A percentile compares a stretch with the other conserved stretches of the same genome.
Evolutionary conservation across 192 early-diverging fungal species (phyloP).

Genomic region (Umbelopsis sp.): DNA sequence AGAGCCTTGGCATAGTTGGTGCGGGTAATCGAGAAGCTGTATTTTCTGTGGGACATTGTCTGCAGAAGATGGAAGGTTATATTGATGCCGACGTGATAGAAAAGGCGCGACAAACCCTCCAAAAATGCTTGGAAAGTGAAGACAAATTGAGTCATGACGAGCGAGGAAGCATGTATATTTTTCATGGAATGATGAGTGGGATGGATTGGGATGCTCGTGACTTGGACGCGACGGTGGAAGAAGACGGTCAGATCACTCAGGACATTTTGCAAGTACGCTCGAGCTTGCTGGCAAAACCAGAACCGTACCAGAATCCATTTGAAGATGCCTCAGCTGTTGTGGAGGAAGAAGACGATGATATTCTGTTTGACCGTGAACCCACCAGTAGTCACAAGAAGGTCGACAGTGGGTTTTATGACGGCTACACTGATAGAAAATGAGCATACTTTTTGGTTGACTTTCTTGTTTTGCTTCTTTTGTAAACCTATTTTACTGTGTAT

Average conservation of each 20-base stretch:
- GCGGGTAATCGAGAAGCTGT: constrained; percentile 31
- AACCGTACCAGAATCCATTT: constrained; percentile 33
- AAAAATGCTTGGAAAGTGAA: constrained; percentile 42
- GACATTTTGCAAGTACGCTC: background rate
- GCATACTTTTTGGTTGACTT: no score
- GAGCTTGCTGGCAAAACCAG: background rate
- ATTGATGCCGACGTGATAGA: constrained; percentile 26
- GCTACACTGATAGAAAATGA: background rate
- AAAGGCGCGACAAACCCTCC: constrained; percentile 28
- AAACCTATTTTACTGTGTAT: no score
- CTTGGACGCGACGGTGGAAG: constrained; percentile 18
- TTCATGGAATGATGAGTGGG: constrained; percentile 40
- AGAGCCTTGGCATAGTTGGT: constrained; percentile 12
- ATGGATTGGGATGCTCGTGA: constrained; percentile 29
- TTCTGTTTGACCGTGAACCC: background rate
- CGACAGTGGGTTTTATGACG: constrained; percentile 7
- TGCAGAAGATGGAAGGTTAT: constrained; percentile 14
- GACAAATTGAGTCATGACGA: constrained; percentile 35
- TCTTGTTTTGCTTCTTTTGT: no score
- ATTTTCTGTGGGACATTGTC: constrained; percentile 32
- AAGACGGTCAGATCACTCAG: constrained; percentile 17
- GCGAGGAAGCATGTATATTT: constrained; percentile 44
- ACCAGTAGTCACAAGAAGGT: background rate
- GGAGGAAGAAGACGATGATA: background rate
- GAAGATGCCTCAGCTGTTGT: constrained; percentile 38